Base-by-base conservation (phyloP, 2,329 filamentous ascomycete genomes). In the Tolypocladium amazonense region DNA sequence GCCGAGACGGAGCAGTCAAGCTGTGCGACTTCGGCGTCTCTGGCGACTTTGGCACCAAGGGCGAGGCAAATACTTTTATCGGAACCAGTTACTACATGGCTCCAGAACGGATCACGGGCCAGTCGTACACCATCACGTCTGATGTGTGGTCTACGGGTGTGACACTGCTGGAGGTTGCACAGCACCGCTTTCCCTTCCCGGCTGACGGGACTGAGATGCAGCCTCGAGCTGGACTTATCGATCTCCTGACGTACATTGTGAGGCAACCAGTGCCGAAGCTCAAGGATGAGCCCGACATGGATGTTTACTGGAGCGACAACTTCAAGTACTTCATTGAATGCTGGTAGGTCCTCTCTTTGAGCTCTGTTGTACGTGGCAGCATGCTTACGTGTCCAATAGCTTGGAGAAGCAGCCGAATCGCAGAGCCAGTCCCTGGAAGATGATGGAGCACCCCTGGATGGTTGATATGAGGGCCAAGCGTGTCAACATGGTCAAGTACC, bases 251-350 rank as follows among this genome's bases (percentile, higher is more conserved):
- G 15, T 99, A 97, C 72, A 99, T 99, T 71, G 94, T 99, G 53
- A 87, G 91, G 65, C 94, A 99, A 73, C 88, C 90, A 4, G 96
- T 97, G 61, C 94, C 94, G 2, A 95, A 92, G 73, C 79, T 99
- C 64, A 97, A 97, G 75, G 94, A 99, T 66, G 94, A 99, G 75
- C 90, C 90, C 0, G 86, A 91, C 38, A 90, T 89, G 66, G 87
- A 88, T 61, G 95, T 99, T 66, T 88, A 88, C 71, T 99, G 94
- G 94, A 96, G 90, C 67, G 90, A 95, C 67, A 96, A 90, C 70
- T 97, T 99, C 77, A 99, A 99, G 74, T 97, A 97, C 73, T 99
- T 99, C 69, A 97, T 99, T 68, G 92, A 97, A 77, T 97, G 92
- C 84, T 97, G 94, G 93, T 97, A 84, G 72, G 90, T 87, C n/a